Base-by-base conservation (phyloP, 495 filamentous ascomycete species). In the Neurospora tetraspora region DNA sequence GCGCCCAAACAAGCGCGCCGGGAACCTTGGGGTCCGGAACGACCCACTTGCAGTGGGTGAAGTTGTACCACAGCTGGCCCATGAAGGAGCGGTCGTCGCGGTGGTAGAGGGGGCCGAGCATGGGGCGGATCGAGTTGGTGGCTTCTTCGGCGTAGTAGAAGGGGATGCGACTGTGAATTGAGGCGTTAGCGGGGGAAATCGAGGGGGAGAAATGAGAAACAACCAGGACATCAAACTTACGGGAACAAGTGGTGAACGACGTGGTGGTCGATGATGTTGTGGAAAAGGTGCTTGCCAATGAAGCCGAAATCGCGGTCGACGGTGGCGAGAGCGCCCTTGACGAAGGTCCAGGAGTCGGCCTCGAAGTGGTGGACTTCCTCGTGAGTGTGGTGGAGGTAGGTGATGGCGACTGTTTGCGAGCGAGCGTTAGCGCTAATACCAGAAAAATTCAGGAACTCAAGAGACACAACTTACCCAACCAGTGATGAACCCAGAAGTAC, bases 401-500 rank as follows among this genome's bases (percentile, higher is more conserved):
- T 97, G 80, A 94, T 93, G 75, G 91, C 90, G 70, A 93, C 91
- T 90, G 72, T 7, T n/a, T n/a, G 10, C 12, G 5, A 59, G 20
- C 4, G 4, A 76, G 72, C 71, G 78, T 83, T 72, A 88, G 70
- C 8, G 31, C 16, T 40, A n/a, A n/a, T 18, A 39, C 31, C 43
- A 20, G n/a, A 20, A 31, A 8, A 4, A 36, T 37, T 37, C 31
- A 23, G 4, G 4, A 23, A 10, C 2, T 23, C 10, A 12, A 9
- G n/a, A 20, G 34, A 27, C n/a, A 70, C 4, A 59, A 84, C 89
- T 82, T 88, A 91, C 90, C 89, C 68, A 93, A 86, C 91, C 96
- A 99, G 89, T 98, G 94, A 85, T 99, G 96, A 38, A 98, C 96
- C 95, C 95, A 98, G 72, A 98, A 85, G 82, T 98, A 99, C 9